Conservation (phyloP, 805 yeast species). For the Crinitomyces ghanaensis region DNA sequence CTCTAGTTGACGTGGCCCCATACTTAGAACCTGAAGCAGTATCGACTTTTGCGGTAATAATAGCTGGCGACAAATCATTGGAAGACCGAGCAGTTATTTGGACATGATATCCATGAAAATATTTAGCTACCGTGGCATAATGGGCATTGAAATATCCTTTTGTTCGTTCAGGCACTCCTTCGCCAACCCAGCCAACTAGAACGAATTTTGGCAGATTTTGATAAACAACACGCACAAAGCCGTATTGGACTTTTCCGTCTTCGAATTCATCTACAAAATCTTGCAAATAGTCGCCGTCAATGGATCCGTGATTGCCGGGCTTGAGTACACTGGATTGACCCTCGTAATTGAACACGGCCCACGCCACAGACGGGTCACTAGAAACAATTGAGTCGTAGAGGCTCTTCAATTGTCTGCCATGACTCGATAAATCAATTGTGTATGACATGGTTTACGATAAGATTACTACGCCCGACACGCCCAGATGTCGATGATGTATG, state of each 20-base stretch:
- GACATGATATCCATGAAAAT: conserved; percentile 69
- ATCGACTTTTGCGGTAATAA: conserved; percentile 61
- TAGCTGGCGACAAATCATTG: conserved; percentile 76
- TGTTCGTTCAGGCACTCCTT: conserved; percentile 60
- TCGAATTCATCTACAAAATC: conserved; percentile 75
- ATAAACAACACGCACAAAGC: conserved; percentile 75
- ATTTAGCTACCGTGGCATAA: conserved; percentile 28
- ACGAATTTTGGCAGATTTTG: conserved; percentile 83
- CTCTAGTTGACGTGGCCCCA: conserved; percentile 31
- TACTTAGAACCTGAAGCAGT: conserved; percentile 96
- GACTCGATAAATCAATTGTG: conserved; percentile 45
- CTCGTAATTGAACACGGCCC: conserved; percentile 72
- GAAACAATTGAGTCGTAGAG: conserved; percentile 70
- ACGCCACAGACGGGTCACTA: conserved; percentile 57
- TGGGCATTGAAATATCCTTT: conserved; percentile 35
- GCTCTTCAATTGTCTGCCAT: conserved; percentile 63
- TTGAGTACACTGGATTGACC: conserved; percentile 33
- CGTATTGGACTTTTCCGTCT: conserved; percentile 84
- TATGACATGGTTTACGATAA: conserved; percentile 23
- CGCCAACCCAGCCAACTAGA: conserved; percentile 88
- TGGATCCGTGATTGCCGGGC: conserved; percentile 28
- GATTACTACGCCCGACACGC: too few species aligned
- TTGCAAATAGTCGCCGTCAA: conserved; percentile 44
- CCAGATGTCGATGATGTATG: too few species aligned
- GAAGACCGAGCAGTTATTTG: conserved; percentile 93